Base-by-base conservation (phyloP, 2,329 filamentous ascomycete genomes). In the Phyllosticta paracitricarpa region DNA sequence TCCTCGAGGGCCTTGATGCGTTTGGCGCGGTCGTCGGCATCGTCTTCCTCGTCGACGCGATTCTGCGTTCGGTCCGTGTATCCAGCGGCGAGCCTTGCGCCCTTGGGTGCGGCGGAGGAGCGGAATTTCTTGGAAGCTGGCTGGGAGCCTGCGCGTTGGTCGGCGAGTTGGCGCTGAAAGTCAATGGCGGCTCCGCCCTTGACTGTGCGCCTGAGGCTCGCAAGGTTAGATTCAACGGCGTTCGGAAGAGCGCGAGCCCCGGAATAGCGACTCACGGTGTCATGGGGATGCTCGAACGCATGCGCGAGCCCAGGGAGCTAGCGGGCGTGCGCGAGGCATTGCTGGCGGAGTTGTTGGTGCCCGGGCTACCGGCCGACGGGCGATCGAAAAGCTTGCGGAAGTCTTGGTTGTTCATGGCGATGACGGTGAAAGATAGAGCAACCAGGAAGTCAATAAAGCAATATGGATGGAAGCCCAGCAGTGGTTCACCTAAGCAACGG, bases 331-430 rank as follows among this genome's bases (percentile, higher is more conserved):
- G 59, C 17, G 60, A 53, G n/a, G 56, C 52, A 54, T 40, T 35
- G 35, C 25, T 52, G 51, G 58, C 59, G 64, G 70, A 74, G 65
- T 72, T 66, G 63, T 77, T 65, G 40, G 40, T 48, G 40, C 40
- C 40, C 40, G 40, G 40, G 51, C 65, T 61, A 51, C 72, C 66
- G 7, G 75, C 71, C 2, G 80, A 74, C 3, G 77, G 81, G 65
- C 83, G 76, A 74, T 86, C 79, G 24, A 96, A 75, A 6, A 97
- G 82, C 65, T 88, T 88, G 60, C 94, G 88, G 70, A 99, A 99
- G 69, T 97, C 90, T 53, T 91, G 85, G 80, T 97, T 97, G 73
- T 97, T 96, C 94, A 99, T 97, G 62, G 61, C 64, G 62, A 25
- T 54, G 57, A 52, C 9, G 63, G 48, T 53, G 54, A 62, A 33